Evolutionary conservation across 1,139 yeast species (phyloP).

Genomic region (Yamadazyma siamensis): DNA sequence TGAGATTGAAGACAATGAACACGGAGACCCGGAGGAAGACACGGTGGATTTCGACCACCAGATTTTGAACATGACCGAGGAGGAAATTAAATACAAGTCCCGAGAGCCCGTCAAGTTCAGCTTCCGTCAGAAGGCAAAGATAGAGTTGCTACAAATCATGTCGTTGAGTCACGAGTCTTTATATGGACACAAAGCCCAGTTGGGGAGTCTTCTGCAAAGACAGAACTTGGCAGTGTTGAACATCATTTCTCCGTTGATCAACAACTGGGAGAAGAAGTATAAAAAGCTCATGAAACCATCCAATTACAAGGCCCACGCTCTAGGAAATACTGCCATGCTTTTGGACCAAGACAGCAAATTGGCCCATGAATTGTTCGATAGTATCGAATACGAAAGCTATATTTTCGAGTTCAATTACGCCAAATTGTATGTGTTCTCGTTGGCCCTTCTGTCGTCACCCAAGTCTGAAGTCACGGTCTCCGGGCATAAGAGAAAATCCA

Average conservation of each 20-base stretch:
- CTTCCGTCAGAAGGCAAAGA: conserved; percentile 67
- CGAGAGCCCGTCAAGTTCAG: conserved; percentile 45
- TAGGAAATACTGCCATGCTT: conserved; percentile 22
- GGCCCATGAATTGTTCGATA: conserved; percentile 34
- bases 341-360: conserved; percentile 36
- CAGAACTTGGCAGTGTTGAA: conserved; percentile 70
- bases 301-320: conserved; percentile 23
- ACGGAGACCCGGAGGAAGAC: conserved; percentile 26
- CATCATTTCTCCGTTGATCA: conserved; percentile 71
- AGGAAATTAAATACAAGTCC: conserved; percentile 30
- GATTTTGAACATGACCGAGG: conserved; percentile 35
- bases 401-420: conserved; percentile 83
- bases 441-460: conserved; percentile 63
- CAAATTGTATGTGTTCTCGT: conserved; percentile 75
- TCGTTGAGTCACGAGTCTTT: conserved; percentile 81
- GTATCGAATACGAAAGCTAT: conserved; percentile 65
- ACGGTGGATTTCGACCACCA: conserved; percentile 29
- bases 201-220: conserved; percentile 53
- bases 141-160: conserved; percentile 75
- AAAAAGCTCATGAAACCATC: conserved; percentile 51
- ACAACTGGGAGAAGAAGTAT: conserved; percentile 73
- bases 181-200: conserved; percentile 62
- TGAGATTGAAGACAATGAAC: conserved; percentile 49
- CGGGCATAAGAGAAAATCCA: conserved; percentile 16
- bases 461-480: conserved; percentile 16